A percentile compares a stretch with the other conserved stretches of the same genome.
These are phyloP conservation scores for Corymbia calophylla DNA, from an alignment of 441 rosid genomes.

Conservation along the genomic window DNA sequence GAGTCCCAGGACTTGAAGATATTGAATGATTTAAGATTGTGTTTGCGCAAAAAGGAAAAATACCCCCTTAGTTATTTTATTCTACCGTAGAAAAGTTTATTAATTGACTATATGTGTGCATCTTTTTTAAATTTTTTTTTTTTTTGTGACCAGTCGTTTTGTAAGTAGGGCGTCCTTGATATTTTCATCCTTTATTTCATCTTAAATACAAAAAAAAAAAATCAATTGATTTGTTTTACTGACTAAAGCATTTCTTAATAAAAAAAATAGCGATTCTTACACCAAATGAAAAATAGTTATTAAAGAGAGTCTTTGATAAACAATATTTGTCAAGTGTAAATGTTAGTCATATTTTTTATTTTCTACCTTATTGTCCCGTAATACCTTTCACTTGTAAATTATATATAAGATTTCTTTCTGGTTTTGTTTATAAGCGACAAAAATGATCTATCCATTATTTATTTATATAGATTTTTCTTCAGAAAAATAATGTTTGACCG, in stretches of 20 bases:
- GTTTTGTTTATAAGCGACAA: neutral
- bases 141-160: neutral
- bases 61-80: neutral
- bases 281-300: neutral
- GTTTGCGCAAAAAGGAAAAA: neutral
- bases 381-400: neutral
- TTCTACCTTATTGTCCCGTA: no score
- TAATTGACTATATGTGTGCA: neutral
- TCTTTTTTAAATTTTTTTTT: accelerated
- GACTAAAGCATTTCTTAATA: neutral
- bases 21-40: neutral
- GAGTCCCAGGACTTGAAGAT: neutral
- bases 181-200: neutral
- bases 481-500: neutral
- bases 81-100: neutral
- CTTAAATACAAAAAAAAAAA: neutral
- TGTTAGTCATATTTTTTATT: no score
- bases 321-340: neutral
- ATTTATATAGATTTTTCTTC: neutral
- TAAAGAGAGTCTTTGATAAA: neutral
- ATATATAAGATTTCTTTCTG: neutral
- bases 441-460: neutral
- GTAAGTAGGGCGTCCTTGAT: neutral
- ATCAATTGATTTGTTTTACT: neutral
- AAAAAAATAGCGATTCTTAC: neutral